Base-by-base conservation (phyloP, 257 asterid genomes). In the Striga asiatica region DNA sequence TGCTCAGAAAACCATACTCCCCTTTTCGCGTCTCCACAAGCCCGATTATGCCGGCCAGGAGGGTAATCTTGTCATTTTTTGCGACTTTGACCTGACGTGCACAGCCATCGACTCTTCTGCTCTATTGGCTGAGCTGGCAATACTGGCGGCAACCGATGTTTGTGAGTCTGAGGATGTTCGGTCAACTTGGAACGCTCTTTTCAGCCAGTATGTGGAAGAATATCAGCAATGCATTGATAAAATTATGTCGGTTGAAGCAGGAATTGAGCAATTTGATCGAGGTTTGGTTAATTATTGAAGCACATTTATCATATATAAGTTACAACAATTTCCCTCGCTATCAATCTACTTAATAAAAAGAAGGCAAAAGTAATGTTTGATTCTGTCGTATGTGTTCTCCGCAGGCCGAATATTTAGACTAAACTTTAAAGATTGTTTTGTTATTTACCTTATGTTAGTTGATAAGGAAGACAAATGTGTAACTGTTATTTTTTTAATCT, bases 41-140 rank as follows among this genome's bases (percentile, higher is more conserved):
- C 53, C 29, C 16, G n/a, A 9, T 35, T 12, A 38, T 34, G 66
- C 45, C 0, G 76, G n/a, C n/a, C n/a, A n/a, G n/a, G n/a, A 68
- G 71, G 69, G 68, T 43, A 74, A 67, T 62, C 78, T 78, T 51
- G 20, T 52, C 59, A 23, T 73, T 49, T 78, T 72, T 29, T 78
- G 80, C 27, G 91, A 81, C 69, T 81, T 81, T 57, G 91, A 78
- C 73, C 67, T 78, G 74, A 81, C 91, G 5, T 81, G 91, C 66
- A 55, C 83, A 13, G 69, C 76, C n/a, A 28, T 81, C 16, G 91
- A 81, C 55, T 81, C 91, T 50, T 81, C 83, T 67, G 75, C 83
- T 56, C 79, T 78, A 71, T 61, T 81, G 62, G 83, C 86, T 32
- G 86, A 81, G 74, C 73, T 81, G 55, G 81, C 91, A 23, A 81